Base-by-base conservation (phyloP, 169 alveolate genomes). In the Babesia bovis region DNA sequence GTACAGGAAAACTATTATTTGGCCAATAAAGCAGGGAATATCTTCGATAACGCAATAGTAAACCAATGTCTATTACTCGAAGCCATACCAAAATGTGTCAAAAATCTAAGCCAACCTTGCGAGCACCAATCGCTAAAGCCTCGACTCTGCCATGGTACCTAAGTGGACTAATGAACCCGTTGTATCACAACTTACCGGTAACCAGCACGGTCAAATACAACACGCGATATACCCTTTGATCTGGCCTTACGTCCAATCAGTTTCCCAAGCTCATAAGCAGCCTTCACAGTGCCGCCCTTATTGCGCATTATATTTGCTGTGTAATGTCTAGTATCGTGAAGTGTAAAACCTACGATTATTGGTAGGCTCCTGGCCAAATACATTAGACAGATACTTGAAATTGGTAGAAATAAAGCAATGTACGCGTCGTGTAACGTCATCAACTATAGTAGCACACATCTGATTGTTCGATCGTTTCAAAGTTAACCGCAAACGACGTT, bases 61-160 rank as follows among this genome's bases (percentile, higher is more conserved):
- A 1, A 44, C 17, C 65, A 25, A 10, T 53, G 65, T 53, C 65
- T 53, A n/a, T n/a, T n/a, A n/a, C n/a, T n/a, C n/a, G n/a, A n/a
- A n/a, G n/a, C n/a, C n/a, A n/a, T n/a, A n/a, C n/a, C n/a, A 28
- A 28, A 19, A 41, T 25, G 23, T 19, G 5, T 60, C 59, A 87
- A 32, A 87, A 73, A 13, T 71, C 57, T 28, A 87, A 70, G 7
- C 92, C 92, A 49, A 87, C 89, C 59, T 85, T 86, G 32, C 92
- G 67, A n/a, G 92, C 92, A 4, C 92, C 92, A 9, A 83, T 86
- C n/a, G 92, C 92, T 26, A 87, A 56, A 0, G 92, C 92, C 44
- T 87, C 92, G 10, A 87, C 90, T 35, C 86, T 66, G 28, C 90
- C 92, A 21, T 71, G 89, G 51, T 87, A 87, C 78, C 86, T 77